These are phyloP conservation scores for Nitzschia palea DNA, from an alignment of 108 stramenopile genomes.

Conservation along the genomic window DNA sequence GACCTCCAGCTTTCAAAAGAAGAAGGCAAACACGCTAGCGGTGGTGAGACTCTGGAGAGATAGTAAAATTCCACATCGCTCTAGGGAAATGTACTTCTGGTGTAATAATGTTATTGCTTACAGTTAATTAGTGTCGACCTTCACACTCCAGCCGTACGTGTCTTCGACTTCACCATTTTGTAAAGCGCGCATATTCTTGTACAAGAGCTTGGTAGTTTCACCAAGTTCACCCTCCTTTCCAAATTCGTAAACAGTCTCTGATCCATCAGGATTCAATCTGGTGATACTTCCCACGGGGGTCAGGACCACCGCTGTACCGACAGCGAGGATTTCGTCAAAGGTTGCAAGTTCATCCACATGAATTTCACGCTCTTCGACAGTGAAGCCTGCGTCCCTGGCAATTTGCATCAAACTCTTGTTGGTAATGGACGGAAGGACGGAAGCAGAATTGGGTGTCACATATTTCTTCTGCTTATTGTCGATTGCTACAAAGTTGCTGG, in stretches of 20 bases:
- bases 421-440: slow-evolving; percentile 94
- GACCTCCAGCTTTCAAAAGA: too few relatives aligned
- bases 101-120: background rate
- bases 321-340: slow-evolving; percentile 96
- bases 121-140: slow-evolving; percentile 22
- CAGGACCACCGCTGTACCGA: slow-evolving; percentile 98
- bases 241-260: slow-evolving; percentile 66
- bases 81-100: background rate
- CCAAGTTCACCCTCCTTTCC: slow-evolving; percentile 77
- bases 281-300: slow-evolving; percentile 92
- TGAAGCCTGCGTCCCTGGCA: slow-evolving; percentile 88
- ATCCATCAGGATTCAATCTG: slow-evolving; percentile 52
- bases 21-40: too few relatives aligned
- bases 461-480: slow-evolving; percentile 72
- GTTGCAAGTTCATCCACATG: slow-evolving; percentile 73
- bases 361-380: slow-evolving; percentile 86
- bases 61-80: too few relatives aligned
- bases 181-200: slow-evolving; percentile 85
- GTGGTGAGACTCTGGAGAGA: too few relatives aligned
- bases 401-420: slow-evolving; percentile 96
- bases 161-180: slow-evolving; percentile 95
- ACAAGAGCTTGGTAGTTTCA: slow-evolving; percentile 79
- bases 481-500: slow-evolving; percentile 98
- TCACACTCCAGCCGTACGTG: slow-evolving; percentile 87
- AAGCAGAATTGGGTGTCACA: slow-evolving; percentile 90